Percentiles rank a stretch among this genome's conserved stretches.
phyloP scores from a whole-genome alignment of 2,329 filamentous ascomycete species.

The Biscogniauxia sp. region DNA sequence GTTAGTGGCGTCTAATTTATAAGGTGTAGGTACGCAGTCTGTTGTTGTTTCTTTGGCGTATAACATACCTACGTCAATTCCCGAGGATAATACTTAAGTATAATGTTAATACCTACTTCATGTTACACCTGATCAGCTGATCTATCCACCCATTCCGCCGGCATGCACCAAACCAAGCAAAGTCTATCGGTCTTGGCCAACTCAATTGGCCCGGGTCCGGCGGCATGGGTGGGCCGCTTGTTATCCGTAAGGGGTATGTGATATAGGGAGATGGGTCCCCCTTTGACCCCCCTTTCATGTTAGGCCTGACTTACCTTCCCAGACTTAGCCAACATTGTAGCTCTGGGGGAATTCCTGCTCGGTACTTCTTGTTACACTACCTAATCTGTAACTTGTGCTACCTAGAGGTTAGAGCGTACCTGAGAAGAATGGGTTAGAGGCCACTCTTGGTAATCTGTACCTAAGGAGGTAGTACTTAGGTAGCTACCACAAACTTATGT shows the following conservation, averaged over 20 bases:
- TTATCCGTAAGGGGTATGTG: not conserved
- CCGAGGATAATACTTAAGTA: not conserved
- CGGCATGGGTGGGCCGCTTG: not conserved
- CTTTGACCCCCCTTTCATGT: not conserved
- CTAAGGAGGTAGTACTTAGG: too few species aligned
- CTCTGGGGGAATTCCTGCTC: not conserved
- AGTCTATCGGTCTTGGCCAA: not conserved
- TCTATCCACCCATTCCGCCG: too few species aligned
- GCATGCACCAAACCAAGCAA: not conserved
- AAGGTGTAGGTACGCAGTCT: not conserved
- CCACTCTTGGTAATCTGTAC: too few species aligned
- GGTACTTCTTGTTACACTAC: not conserved
- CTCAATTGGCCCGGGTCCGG: not conserved
- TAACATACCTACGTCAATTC: not conserved
- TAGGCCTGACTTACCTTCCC: too few species aligned
- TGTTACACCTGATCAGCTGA: too few species aligned
- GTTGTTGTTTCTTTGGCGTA: not conserved
- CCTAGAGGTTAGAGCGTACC: too few species aligned
- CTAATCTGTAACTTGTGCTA: not conserved
- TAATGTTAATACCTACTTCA: too few species aligned
- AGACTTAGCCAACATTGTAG: too few species aligned
- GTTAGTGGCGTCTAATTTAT: not conserved
- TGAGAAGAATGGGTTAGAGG: too few species aligned
- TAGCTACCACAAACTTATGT: too few species aligned
- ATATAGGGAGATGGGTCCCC: not conserved